A percentile compares a stretch with the other conserved stretches of the same genome.
Conservation (phyloP, 495 filamentous ascomycete genomes). For the Emericellopsis terricola region DNA sequence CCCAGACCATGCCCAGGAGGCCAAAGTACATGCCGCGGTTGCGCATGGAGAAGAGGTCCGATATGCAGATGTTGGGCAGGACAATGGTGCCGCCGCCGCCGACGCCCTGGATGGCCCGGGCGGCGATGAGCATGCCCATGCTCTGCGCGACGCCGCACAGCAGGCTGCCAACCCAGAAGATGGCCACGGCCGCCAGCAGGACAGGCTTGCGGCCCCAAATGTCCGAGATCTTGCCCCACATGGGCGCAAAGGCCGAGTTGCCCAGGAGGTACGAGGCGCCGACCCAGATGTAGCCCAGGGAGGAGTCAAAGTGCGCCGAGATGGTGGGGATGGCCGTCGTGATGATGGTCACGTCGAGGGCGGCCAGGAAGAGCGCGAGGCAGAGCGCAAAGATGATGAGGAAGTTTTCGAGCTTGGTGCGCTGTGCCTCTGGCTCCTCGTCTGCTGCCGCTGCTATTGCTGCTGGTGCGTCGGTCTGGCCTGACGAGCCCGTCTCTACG, state of each 20-base stretch:
- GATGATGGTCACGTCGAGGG: conserved; percentile 44
- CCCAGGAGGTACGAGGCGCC: conserved; percentile 41
- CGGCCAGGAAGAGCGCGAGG: conserved; percentile 33
- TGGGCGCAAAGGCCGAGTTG: conserved; percentile 20
- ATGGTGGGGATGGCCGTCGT: conserved; percentile 43
- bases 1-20: conserved; percentile 42
- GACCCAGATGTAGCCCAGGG: conserved; percentile 47
- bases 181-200: conserved; percentile 43
- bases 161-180: conserved; percentile 44
- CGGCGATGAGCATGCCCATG: conserved; percentile 53
- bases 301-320: conserved; percentile 35
- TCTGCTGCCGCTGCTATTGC: neutral
- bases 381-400: conserved; percentile 4
- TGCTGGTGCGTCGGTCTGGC: neutral
- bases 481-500: no score
- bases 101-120: conserved; percentile 54
- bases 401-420: conserved; percentile 3
- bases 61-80: conserved; percentile 55
- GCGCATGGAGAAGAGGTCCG: conserved; percentile 35
- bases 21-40: conserved; percentile 12
- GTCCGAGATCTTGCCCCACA: conserved; percentile 34
- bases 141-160: conserved; percentile 45
- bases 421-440: conserved; percentile 1
- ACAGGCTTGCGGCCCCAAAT: conserved; percentile 67
- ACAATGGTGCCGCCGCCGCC: conserved; percentile 63